phyloP scores from a whole-genome alignment of 1,284 basidiomycete genomes.

The Tylopilus orsonianus region DNA sequence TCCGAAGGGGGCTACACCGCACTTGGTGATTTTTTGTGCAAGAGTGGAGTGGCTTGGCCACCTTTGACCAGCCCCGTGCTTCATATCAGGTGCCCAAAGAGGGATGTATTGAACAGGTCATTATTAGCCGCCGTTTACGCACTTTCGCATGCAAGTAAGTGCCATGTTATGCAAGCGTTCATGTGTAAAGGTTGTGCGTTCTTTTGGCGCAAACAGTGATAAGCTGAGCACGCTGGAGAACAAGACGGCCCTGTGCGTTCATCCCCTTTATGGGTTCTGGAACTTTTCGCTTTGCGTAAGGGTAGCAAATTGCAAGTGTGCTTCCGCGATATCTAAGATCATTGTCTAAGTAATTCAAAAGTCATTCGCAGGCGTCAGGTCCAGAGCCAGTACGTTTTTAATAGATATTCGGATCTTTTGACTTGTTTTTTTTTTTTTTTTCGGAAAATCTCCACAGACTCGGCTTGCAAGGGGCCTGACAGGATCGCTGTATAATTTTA shows the following conservation, averaged over 20 bases:
- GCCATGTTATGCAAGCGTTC: not conserved
- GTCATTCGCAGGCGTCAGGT: not conserved
- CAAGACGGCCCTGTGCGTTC: not conserved
- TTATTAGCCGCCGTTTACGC: slow-evolving; percentile 7
- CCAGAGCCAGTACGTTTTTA: slow-evolving; percentile 8
- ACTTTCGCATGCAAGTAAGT: slow-evolving; percentile 11
- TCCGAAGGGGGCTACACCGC: slow-evolving; percentile 9
- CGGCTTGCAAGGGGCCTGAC: slow-evolving; percentile 3
- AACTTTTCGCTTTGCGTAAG: slow-evolving; percentile 11
- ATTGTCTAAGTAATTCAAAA: not conserved
- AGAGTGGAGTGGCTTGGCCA: slow-evolving; percentile 14
- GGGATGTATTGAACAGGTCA: slow-evolving; percentile 8
- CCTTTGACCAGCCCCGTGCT: slow-evolving; percentile 8
- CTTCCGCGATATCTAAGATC: slow-evolving; percentile 20
- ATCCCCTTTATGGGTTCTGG: not conserved
- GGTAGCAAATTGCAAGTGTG: not conserved
- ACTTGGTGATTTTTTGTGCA: slow-evolving; percentile 30
- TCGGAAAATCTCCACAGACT: slow-evolving; percentile 5
- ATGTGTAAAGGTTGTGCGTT: not conserved
- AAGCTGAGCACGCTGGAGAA: slow-evolving; percentile 1
- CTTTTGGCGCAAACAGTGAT: slow-evolving; percentile 15
- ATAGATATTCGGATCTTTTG: slow-evolving; percentile 2
- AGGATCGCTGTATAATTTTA: not conserved
- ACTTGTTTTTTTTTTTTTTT: slow-evolving; percentile 1
- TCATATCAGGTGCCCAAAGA: slow-evolving; percentile 15